Evolutionary conservation across 129 eudicot genomes (phyloP), one percentile per base, ranked within the genome.

Genomic region (Dittrichia graveolens): DNA sequence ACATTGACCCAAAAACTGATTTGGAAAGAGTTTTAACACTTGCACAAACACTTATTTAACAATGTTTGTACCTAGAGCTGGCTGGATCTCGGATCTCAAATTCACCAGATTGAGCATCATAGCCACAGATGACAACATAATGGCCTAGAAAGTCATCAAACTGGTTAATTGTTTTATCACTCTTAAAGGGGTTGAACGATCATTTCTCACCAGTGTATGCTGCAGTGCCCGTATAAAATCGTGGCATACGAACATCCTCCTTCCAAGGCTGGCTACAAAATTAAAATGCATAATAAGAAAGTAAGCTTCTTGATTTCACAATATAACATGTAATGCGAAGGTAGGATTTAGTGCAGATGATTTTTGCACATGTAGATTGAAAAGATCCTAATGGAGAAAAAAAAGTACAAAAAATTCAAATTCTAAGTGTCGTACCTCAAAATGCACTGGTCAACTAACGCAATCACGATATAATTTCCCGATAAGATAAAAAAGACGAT

Each of bases 61-160:
- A 24, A 24, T 24, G 31, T 0, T 24, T 24, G 31, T 24, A 24
- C 31, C 31, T 24, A 24, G 31, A 24, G 83, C 91, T 95, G 68
- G 97, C 97, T 44, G 99, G 99, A 86, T 95, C 99, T 75, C 99
- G 87, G 48, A 95, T 95, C 83, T 95, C 97, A 82, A 91, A 95
- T 87, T 84, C 96, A 16, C 88, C 88, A 9, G 81, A 76, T 41
- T 48, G 83, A 54, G 96, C 75, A 81, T 95, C 99, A 80, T 95
- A 95, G 74, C 99, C 97, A 72, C 96, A 95, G 9, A 95, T 86
- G 54, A 95, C 81, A 48, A 95, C 85, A 61, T 91, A 95, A 72
- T 95, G 99, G 76, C 99, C 99, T 95, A 83, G 35, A 42, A 35
- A 56, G 53, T 55, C 72, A 75, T 62, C 31, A 44, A 61, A 34